phyloP scores from a whole-genome alignment of 768 basidiomycete species.

The Macrolepiota fuliginosa region DNA sequence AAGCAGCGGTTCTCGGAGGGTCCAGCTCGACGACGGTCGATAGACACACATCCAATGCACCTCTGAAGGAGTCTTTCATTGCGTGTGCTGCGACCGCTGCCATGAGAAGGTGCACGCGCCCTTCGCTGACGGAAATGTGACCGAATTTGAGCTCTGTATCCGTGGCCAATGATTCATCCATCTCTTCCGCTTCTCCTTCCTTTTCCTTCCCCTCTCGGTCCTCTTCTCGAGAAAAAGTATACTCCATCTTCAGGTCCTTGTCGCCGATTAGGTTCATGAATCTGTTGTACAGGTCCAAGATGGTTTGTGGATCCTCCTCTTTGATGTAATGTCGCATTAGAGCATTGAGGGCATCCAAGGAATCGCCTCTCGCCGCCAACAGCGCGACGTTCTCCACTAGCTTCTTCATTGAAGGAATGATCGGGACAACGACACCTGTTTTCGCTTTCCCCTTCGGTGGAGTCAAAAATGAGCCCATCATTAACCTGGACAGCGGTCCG shows the following conservation, averaged over 20 bases:
- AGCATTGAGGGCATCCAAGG: conserved; percentile 45
- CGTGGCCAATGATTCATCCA: conserved; percentile 17
- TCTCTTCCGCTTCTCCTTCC: neutral
- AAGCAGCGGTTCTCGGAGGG: neutral
- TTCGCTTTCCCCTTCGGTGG: neutral
- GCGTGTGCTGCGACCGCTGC: conserved; percentile 61
- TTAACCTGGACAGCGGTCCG: conserved; percentile 32
- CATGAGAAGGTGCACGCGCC: conserved; percentile 42
- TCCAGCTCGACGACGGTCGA: conserved; percentile 33
- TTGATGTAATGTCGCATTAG: conserved; percentile 47
- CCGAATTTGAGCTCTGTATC: conserved; percentile 16
- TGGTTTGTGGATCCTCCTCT: conserved; percentile 35
- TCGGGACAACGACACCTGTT: too few species aligned
- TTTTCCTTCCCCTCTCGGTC: neutral
- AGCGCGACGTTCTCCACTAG: conserved; percentile 48
- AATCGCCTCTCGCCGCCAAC: conserved; percentile 40
- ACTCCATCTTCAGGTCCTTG: conserved; percentile 10
- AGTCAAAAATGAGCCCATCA: conserved; percentile 1
- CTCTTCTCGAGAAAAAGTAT: neutral
- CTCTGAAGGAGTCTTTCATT: conserved; percentile 53
- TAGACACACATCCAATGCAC: conserved; percentile 46
- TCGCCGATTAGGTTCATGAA: conserved; percentile 28
- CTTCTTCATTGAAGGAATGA: conserved; percentile 5
- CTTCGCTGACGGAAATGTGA: conserved; percentile 20
- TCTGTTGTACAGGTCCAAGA: conserved; percentile 42